Conservation (phyloP, 805 yeast species). For the Scheffersomyces ergatensis region DNA sequence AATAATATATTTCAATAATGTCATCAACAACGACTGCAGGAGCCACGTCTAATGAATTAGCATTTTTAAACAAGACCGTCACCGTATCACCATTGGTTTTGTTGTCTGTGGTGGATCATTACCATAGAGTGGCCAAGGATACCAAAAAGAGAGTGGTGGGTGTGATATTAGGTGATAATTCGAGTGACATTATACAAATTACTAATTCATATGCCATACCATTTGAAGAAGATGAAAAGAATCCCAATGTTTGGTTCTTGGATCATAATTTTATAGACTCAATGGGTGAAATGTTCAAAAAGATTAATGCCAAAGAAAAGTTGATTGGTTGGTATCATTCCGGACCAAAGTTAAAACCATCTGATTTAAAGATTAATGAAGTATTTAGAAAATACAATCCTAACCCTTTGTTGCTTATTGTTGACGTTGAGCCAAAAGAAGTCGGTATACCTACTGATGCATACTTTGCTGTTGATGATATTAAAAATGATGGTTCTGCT, state of each 20-base stretch:
- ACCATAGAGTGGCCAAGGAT: slow-evolving; percentile 75
- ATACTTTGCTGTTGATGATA: slow-evolving; percentile 89
- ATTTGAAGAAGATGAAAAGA: slow-evolving; percentile 93
- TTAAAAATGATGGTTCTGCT: slow-evolving; percentile 91
- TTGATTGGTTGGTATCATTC: slow-evolving; percentile 99
- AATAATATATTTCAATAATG: too few relatives aligned
- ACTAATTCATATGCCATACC: slow-evolving; percentile 97
- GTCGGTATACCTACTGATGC: slow-evolving; percentile 97
- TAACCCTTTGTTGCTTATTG: slow-evolving; percentile 82
- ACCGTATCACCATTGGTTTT: slow-evolving; percentile 95
- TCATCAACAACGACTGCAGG: too few relatives aligned
- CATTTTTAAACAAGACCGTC: slow-evolving; percentile 54
- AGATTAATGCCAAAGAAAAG: slow-evolving; percentile 95
- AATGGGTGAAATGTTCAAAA: slow-evolving; percentile 97
- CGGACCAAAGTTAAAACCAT: slow-evolving; percentile 86
- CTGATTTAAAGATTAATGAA: slow-evolving; percentile 90
- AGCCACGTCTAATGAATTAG: slow-evolving; percentile 28
- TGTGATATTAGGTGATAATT: slow-evolving; percentile 82
- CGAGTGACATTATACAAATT: slow-evolving; percentile 59
- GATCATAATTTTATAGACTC: slow-evolving; percentile 95
- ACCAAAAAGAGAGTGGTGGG: slow-evolving; percentile 86
- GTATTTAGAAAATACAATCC: slow-evolving; percentile 76
- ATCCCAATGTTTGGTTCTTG: slow-evolving; percentile 91
- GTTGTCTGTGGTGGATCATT: slow-evolving; percentile 92
- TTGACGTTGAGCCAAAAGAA: slow-evolving; percentile 80